Evolutionary conservation across 2,329 filamentous ascomycete genomes (phyloP).

Genomic region (Biscogniauxia sp.): DNA sequence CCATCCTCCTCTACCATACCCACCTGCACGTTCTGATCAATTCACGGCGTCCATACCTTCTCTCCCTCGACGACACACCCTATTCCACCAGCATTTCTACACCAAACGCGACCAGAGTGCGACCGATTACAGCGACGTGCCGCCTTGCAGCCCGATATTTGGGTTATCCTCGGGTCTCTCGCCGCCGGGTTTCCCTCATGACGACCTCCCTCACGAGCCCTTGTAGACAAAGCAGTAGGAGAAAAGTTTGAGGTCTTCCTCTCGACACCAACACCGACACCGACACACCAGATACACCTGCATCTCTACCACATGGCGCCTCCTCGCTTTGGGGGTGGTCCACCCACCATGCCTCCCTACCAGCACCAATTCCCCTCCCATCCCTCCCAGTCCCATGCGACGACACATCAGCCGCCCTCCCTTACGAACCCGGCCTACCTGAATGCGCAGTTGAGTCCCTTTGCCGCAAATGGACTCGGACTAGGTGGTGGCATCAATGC

Average conservation of each 20-base stretch:
- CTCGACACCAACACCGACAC: neutral
- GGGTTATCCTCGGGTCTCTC: slow-evolving; percentile 9
- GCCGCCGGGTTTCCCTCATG: slow-evolving; percentile 9
- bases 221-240: slow-evolving; percentile 8
- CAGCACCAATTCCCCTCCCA: slow-evolving; percentile 54
- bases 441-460: slow-evolving; percentile 66
- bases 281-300: neutral
- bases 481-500: slow-evolving; percentile 55
- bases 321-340: slow-evolving; percentile 47
- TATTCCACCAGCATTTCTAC: neutral
- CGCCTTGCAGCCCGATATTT: neutral
- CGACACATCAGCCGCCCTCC: slow-evolving; percentile 50
- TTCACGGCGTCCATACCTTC: neutral
- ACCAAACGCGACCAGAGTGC: neutral
- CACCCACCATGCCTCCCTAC: slow-evolving; percentile 44
- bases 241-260: slow-evolving; percentile 12
- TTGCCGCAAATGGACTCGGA: slow-evolving; percentile 59
- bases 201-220: slow-evolving; percentile 16
- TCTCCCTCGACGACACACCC: neutral
- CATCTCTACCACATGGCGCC: slow-evolving; percentile 33
- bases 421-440: slow-evolving; percentile 70
- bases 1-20: slow-evolving; percentile 5
- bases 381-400: slow-evolving; percentile 48
- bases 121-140: neutral
- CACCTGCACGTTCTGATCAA: neutral